A percentile compares a stretch with the other conserved stretches of the same genome.
Evolutionary conservation across 2,329 filamentous ascomycete genomes (phyloP).

Genomic region (Aspergillus clavatus): DNA sequence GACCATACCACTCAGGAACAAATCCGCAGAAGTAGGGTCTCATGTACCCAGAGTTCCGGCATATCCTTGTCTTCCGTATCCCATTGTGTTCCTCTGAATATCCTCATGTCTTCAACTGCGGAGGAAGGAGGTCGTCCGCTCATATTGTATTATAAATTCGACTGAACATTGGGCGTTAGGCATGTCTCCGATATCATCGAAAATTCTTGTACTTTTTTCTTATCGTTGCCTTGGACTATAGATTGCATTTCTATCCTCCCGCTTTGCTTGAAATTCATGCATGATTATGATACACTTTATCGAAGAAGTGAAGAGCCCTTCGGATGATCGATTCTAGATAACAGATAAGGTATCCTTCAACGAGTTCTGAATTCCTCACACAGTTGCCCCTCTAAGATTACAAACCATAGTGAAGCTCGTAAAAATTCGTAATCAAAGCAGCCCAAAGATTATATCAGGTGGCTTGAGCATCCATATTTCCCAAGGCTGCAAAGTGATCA

Average conservation of each 20-base stretch:
- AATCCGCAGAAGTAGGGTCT: neutral
- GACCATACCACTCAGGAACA: neutral
- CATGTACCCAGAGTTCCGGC: neutral
- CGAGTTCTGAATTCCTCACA: too few relatives aligned
- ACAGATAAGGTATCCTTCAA: too few relatives aligned
- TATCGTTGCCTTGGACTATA: conserved; percentile 5
- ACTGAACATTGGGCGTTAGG: conserved; percentile 6
- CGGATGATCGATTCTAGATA: too few relatives aligned
- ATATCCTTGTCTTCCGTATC: neutral
- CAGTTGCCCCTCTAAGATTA: too few relatives aligned
- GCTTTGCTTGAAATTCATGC: neutral
- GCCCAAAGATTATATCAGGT: neutral
- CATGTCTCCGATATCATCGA: conserved; percentile 3
- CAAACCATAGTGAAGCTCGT: neutral
- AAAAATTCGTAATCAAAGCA: neutral
- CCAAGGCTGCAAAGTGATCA: neutral
- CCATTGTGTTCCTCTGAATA: neutral
- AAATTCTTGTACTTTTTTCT: conserved; percentile 2
- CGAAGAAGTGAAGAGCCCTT: neutral
- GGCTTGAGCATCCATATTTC: neutral
- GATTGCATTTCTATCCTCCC: conserved; percentile 6
- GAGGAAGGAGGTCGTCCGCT: conserved; percentile 3
- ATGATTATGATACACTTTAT: neutral
- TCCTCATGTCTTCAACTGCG: neutral
- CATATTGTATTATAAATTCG: conserved; percentile 18